These are phyloP conservation scores for Peronospora destructor DNA, from an alignment of 352 stramenopile genomes.

Conservation along the genomic window DNA sequence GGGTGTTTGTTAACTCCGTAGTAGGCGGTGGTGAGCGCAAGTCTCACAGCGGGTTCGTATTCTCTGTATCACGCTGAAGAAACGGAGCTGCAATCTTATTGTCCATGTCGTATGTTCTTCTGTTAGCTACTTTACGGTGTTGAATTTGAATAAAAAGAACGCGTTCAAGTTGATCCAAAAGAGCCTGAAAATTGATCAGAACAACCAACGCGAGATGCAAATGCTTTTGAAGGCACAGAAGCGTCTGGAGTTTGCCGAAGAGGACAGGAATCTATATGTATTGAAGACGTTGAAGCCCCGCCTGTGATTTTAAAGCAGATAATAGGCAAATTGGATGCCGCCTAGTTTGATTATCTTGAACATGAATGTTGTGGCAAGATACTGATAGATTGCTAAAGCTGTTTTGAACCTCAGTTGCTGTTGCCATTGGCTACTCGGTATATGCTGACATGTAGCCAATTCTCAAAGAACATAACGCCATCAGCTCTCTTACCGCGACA, in stretches of 20 bases:
- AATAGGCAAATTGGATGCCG: no score
- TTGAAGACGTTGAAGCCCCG: slow-evolving; percentile 36
- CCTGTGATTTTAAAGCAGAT: slow-evolving; percentile 8
- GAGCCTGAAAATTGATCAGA: slow-evolving; percentile 38
- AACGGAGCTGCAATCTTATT: slow-evolving; percentile 5
- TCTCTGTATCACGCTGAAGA: neutral
- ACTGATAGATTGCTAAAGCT: no score
- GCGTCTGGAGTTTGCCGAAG: slow-evolving; percentile 45
- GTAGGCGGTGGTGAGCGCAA: slow-evolving; percentile 29
- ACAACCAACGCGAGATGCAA: slow-evolving; percentile 44
- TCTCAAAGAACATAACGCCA: no score
- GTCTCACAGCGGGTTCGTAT: slow-evolving; percentile 45
- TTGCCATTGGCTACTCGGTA: no score
- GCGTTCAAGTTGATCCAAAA: slow-evolving; percentile 41
- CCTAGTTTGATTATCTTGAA: no score
- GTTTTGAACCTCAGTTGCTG: no score
- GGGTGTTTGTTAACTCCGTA: slow-evolving; percentile 44
- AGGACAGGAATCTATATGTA: slow-evolving; percentile 43
- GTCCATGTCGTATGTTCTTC: slow-evolving; percentile 3
- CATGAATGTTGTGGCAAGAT: no score
- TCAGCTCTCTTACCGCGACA: no score
- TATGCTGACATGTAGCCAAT: no score
- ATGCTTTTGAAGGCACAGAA: slow-evolving; percentile 53
- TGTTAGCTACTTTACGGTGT: slow-evolving; percentile 49
- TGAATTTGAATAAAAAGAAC: slow-evolving; percentile 42